Conservation (phyloP, 106 monocot genomes). For the Ottelia alismoides region DNA sequence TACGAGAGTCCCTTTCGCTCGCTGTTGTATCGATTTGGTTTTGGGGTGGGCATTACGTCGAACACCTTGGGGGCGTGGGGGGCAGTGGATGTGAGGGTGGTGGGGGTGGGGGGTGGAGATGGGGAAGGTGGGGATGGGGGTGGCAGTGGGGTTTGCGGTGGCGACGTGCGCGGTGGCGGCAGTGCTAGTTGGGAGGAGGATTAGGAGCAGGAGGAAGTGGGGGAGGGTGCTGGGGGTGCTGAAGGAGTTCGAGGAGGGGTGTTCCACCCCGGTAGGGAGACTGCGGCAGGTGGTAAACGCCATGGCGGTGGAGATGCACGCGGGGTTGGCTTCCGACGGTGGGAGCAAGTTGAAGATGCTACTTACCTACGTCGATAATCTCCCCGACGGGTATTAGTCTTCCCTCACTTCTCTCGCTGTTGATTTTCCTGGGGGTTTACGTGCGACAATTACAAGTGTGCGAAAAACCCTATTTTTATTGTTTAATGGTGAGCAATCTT, state of each 20-base stretch:
- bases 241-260: constrained; percentile 18
- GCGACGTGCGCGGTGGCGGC: constrained; percentile 16
- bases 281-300: constrained; percentile 24
- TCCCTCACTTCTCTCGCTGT: too few relatives aligned
- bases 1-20: too few relatives aligned
- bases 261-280: constrained; percentile 10
- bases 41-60: too few relatives aligned
- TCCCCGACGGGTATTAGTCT: constrained; percentile 22
- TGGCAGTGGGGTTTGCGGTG: constrained; percentile 13
- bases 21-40: too few relatives aligned
- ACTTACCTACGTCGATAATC: constrained; percentile 15
- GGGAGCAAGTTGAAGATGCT: constrained; percentile 29
- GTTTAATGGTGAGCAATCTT: too few relatives aligned
- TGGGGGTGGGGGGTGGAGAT: neutral
- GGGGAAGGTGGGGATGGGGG: constrained; percentile 7
- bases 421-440: too few relatives aligned
- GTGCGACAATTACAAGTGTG: too few relatives aligned
- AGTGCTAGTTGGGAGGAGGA: constrained; percentile 19
- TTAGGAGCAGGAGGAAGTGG: constrained; percentile 17
- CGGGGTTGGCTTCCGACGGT: constrained; percentile 21
- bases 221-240: constrained; percentile 6
- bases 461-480: too few relatives aligned
- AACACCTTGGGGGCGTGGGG: too few relatives aligned
- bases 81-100: neutral
- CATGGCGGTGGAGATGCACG: constrained; percentile 30